Evolutionary conservation across 176 grass and related monocot genomes (phyloP), one percentile per base, ranked within the genome.

Genomic region (Zea mays): DNA sequence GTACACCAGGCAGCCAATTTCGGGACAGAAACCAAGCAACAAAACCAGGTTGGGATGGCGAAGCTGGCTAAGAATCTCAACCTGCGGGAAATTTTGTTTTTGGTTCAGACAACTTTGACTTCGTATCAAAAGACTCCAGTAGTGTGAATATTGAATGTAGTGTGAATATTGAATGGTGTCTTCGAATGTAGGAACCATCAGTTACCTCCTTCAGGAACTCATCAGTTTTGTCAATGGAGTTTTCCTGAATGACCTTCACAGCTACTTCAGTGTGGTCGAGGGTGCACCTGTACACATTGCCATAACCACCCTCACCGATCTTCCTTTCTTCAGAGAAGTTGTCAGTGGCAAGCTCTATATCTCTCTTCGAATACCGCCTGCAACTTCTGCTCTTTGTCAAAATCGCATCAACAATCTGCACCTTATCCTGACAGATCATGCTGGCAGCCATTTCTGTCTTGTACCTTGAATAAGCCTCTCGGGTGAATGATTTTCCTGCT

Each of bases 41-140:
- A 92, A 78, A 50, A 95, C 80, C 83, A 94, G 59, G 87, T 94
- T 80, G n/a, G 95, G 87, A 80, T 98, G 95, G 50, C 58, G 83
- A 79, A 94, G 83, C 80, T 90, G 85, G 78, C 91, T 86, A 72
- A 94, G 92, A 84, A 98, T 98, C 80, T 98, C 80, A 56, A 98
- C 87, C 95, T 94, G 81, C 46, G 86, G 47, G 42, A 65, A n/a
- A n/a, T n/a, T n/a, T n/a, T n/a, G n/a, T n/a, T n/a, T n/a, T n/a
- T 2, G 13, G 21, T 70, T 82, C 12, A 74, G 35, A 44, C 10
- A 62, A 40, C 5, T 42, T 34, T 2, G 6, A 0, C 15, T 50
- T 38, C 7, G 61, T 16, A 11, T 11, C 13, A 16, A 75, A 19
- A 4, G 0, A 27, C n/a, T 58, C 45, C 36, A 13, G 6, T 65